Conservation (phyloP, 1,139 yeast genomes). For the Spencermartinsiella ligniputridi region DNA sequence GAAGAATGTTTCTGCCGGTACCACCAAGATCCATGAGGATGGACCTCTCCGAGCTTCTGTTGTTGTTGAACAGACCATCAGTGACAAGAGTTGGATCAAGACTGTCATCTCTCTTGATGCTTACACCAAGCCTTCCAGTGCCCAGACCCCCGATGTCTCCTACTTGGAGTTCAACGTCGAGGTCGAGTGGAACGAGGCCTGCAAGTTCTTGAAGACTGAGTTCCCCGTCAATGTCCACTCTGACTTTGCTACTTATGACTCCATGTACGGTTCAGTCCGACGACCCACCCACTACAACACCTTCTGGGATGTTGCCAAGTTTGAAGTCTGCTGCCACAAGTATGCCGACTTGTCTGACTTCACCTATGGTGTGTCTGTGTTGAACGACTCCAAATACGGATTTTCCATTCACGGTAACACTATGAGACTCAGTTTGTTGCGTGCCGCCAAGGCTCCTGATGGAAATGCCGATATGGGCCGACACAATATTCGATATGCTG, state of each 20-base stretch:
- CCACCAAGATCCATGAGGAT: conserved; percentile 40
- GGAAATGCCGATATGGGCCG: conserved; percentile 85
- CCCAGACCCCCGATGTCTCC: conserved; percentile 30
- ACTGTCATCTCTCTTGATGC: conserved; percentile 70
- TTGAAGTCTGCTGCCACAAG: conserved; percentile 88
- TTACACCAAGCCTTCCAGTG: conserved; percentile 29
- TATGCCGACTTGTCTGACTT: conserved; percentile 83
- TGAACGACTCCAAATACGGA: conserved; percentile 83
- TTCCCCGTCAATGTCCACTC: conserved; percentile 77
- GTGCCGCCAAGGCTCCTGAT: conserved; percentile 87
- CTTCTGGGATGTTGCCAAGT: conserved; percentile 89
- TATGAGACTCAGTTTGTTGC: conserved; percentile 71
- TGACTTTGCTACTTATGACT: conserved; percentile 78
- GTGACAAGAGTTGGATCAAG: conserved; percentile 52
- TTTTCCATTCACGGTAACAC: conserved; percentile 59
- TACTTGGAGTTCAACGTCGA: conserved; percentile 51
- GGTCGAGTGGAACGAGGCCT: conserved; percentile 80
- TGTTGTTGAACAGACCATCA: conserved; percentile 51
- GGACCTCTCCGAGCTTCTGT: conserved; percentile 61
- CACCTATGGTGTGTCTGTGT: conserved; percentile 74
- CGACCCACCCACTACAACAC: conserved; percentile 92
- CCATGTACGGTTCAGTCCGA: conserved; percentile 83
- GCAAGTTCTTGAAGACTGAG: conserved; percentile 83
- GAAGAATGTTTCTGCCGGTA: conserved; percentile 43
- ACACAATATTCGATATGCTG: conserved; percentile 74